Conservation (phyloP, 2,329 filamentous ascomycete species). For the Sphaerulina vaccinii region DNA sequence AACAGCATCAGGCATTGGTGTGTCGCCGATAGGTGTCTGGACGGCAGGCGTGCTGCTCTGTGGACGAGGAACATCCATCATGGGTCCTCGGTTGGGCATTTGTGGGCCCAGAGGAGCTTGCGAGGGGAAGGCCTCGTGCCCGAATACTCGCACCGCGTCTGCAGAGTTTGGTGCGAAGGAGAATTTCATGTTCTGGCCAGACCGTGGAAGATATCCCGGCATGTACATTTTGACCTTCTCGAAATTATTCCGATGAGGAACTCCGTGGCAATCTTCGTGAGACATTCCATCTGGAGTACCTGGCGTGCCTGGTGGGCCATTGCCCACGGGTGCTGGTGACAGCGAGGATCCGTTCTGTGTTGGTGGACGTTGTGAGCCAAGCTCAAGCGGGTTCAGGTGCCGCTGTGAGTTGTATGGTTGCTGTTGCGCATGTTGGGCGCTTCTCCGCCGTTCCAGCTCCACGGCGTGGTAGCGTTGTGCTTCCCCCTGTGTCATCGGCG, state of each 20-base stretch:
- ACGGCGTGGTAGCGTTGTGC: constrained; percentile 24
- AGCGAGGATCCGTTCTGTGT: constrained; percentile 12
- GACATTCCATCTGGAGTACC: constrained; percentile 2
- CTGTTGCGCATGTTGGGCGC: constrained; percentile 24
- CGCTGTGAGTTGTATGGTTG: constrained; percentile 27
- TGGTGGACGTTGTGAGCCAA: constrained; percentile 18
- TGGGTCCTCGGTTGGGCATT: constrained; percentile 23
- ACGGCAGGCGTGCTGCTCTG: not conserved
- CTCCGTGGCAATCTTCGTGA: constrained; percentile 1
- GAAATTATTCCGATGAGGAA: constrained; percentile 17
- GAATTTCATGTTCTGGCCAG: constrained; percentile 34
- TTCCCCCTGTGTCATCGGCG: constrained; percentile 12
- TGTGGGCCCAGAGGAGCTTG: constrained; percentile 10
- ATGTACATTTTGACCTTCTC: constrained; percentile 28
- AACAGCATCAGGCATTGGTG: constrained; percentile 6
- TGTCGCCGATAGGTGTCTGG: not conserved
- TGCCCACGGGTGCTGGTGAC: constrained; percentile 5
- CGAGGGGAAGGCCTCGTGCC: constrained; percentile 25
- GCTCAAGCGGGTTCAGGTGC: constrained; percentile 26
- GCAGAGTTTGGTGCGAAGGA: constrained; percentile 29
- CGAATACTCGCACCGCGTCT: constrained; percentile 26
- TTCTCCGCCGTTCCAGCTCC: constrained; percentile 28
- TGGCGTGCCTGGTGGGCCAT: not conserved
- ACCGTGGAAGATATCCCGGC: constrained; percentile 26
- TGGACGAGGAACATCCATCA: constrained; percentile 19